Percentiles rank a stretch among this genome's conserved stretches.
Evolutionary conservation across 495 filamentous ascomycete genomes (phyloP).

Genomic region (Neurospora sp.): DNA sequence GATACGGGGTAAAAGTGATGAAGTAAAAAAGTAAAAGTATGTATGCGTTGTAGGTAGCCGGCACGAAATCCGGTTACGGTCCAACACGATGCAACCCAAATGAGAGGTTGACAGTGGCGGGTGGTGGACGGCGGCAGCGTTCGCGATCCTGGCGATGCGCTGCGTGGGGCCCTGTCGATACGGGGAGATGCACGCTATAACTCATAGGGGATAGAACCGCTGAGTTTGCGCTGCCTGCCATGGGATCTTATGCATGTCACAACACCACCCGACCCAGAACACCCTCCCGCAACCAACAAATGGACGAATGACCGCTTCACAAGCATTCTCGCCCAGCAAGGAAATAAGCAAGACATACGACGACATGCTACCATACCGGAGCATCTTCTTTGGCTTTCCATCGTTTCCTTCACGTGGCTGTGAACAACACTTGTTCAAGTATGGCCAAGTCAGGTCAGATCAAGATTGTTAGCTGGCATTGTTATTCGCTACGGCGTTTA

Average conservation of each 20-base stretch:
- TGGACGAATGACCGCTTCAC: not conserved
- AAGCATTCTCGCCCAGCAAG: not conserved
- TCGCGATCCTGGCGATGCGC: not conserved
- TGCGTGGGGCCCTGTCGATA: not conserved
- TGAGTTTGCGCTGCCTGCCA: not conserved
- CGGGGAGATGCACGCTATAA: not conserved
- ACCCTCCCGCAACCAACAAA: not conserved
- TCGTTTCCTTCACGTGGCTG: not conserved
- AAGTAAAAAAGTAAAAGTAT: not conserved
- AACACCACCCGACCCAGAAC: not conserved
- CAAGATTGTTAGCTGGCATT: not conserved
- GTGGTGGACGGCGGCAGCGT: not conserved
- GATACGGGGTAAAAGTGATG: not conserved
- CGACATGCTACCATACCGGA: not conserved
- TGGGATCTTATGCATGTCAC: not conserved
- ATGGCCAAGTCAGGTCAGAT: not conserved
- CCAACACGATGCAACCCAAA: not conserved
- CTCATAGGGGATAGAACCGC: not conserved
- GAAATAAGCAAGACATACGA: not conserved
- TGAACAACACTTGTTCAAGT: not conserved
- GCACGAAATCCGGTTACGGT: not conserved
- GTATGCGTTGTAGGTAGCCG: not conserved
- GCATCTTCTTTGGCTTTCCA: not conserved
- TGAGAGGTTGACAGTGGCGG: not conserved
- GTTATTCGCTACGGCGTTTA: not conserved